Evolutionary conservation across 768 basidiomycete genomes (phyloP).

Genomic region (Macrolepiota fuliginosa): DNA sequence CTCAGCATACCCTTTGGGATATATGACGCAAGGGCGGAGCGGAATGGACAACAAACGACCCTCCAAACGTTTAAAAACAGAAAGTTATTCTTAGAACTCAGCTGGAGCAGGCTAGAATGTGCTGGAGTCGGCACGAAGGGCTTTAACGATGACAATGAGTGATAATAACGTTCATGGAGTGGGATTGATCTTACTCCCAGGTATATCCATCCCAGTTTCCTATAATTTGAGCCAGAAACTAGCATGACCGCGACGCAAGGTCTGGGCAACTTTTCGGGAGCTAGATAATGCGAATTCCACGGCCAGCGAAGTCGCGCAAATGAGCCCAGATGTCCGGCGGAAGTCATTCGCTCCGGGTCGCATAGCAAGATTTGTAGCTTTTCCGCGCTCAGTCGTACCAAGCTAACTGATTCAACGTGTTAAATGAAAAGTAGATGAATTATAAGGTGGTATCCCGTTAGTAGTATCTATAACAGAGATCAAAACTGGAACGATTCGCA

Average conservation of each 20-base stretch:
- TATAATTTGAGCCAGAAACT: too few species aligned
- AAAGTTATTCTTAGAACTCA: neutral
- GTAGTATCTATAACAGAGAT: neutral
- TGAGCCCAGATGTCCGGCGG: too few species aligned
- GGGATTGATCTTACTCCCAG: too few species aligned
- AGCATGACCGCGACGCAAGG: too few species aligned
- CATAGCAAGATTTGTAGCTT: too few species aligned
- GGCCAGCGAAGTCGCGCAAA: too few species aligned
- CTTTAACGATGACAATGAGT: neutral
- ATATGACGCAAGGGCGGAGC: conserved; percentile 6
- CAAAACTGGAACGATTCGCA: neutral
- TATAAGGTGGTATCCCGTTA: neutral
- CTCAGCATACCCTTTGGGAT: neutral
- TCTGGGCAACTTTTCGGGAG: too few species aligned
- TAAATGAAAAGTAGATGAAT: neutral
- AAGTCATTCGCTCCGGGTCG: too few species aligned
- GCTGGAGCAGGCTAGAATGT: neutral
- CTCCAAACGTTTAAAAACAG: neutral
- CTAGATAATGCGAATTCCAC: too few species aligned
- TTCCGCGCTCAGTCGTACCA: too few species aligned
- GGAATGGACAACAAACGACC: neutral
- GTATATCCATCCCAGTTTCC: too few species aligned
- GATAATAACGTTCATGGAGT: neutral
- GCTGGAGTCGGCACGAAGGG: neutral
- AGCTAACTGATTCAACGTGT: neutral